These are phyloP conservation scores for Colletotrichum incanum DNA, from an alignment of 2,329 filamentous ascomycete species.

Conservation along the genomic window DNA sequence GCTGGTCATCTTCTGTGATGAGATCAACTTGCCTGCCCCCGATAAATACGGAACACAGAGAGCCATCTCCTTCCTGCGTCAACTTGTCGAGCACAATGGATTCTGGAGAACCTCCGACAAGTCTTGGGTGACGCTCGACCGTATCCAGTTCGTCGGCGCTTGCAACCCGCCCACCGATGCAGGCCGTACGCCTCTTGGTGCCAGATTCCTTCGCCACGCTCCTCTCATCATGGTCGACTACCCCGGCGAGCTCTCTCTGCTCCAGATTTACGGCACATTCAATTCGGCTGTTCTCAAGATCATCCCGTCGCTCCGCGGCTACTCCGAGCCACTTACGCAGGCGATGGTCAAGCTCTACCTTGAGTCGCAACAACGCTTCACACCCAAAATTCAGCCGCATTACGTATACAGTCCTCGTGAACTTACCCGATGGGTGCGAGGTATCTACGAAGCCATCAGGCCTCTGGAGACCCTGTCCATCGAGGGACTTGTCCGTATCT, in stretches of 20 bases:
- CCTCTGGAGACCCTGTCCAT: slow-evolving; percentile 90
- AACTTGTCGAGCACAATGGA: slow-evolving; percentile 98
- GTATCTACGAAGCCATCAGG: slow-evolving; percentile 96
- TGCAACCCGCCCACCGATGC: slow-evolving; percentile 99
- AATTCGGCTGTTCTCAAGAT: slow-evolving; percentile 97
- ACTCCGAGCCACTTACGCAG: slow-evolving; percentile 92
- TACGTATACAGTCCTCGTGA: slow-evolving; percentile 99
- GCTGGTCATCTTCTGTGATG: slow-evolving; percentile 99
- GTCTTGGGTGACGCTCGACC: slow-evolving; percentile 96
- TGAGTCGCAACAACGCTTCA: slow-evolving; percentile 95
- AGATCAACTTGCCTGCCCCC: slow-evolving; percentile 98
- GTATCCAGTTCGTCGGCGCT: slow-evolving; percentile 98
- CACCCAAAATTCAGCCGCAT: slow-evolving; percentile 95
- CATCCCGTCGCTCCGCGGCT: slow-evolving; percentile 93
- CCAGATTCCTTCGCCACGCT: slow-evolving; percentile 94
- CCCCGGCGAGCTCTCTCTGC: slow-evolving; percentile 92
- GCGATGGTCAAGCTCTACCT: slow-evolving; percentile 98
- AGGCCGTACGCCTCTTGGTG: slow-evolving; percentile 93
- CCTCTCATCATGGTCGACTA: slow-evolving; percentile 99
- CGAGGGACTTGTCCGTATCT: slow-evolving; percentile 95
- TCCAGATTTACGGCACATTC: slow-evolving; percentile 99
- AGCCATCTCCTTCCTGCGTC: slow-evolving; percentile 96
- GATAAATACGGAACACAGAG: slow-evolving; percentile 98
- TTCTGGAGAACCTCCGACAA: slow-evolving; percentile 99
- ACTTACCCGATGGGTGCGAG: slow-evolving; percentile 96